These are phyloP conservation scores for Stentor coeruleus DNA, from an alignment of 73 alveolate genomes.

Conservation along the genomic window DNA sequence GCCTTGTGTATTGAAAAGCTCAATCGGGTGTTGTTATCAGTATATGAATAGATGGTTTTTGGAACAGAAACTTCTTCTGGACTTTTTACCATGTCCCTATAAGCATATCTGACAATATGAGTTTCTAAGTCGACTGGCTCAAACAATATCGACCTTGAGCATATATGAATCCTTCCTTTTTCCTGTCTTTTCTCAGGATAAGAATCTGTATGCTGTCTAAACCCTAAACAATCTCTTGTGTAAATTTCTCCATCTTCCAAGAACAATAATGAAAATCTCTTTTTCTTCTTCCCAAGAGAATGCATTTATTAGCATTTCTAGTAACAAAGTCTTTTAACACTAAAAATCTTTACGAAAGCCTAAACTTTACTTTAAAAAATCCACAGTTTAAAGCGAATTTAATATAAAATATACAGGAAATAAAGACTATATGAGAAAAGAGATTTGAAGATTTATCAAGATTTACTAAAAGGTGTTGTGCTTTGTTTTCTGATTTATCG, in stretches of 20 bases:
- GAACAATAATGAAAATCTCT: slow-evolving; percentile 49
- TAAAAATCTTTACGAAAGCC: too few relatives aligned
- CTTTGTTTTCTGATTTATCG: too few relatives aligned
- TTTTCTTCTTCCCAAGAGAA: slow-evolving; percentile 19
- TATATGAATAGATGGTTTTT: not conserved
- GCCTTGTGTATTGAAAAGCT: not conserved
- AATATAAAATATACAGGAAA: too few relatives aligned
- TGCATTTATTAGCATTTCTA: too few relatives aligned
- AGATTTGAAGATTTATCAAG: too few relatives aligned
- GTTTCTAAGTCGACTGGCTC: slow-evolving; percentile 47
- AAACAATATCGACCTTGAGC: slow-evolving; percentile 50
- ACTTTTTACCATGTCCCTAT: slow-evolving; percentile 38
- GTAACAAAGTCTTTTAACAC: too few relatives aligned
- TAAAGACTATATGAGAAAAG: too few relatives aligned
- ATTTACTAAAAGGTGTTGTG: too few relatives aligned
- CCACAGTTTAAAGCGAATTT: too few relatives aligned
- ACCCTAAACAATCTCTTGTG: slow-evolving; percentile 30
- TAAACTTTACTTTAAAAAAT: too few relatives aligned
- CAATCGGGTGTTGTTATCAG: not conserved
- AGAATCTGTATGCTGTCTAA: not conserved
- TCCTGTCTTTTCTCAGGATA: slow-evolving; percentile 25
- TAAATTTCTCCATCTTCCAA: slow-evolving; percentile 60
- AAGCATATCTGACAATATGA: slow-evolving; percentile 39
- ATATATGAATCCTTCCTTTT: slow-evolving; percentile 53
- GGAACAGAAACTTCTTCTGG: slow-evolving; percentile 17